Evolutionary conservation across 805 yeast species (phyloP), one percentile per base, ranked within the genome.

Genomic region (Candida tallmaniae): DNA sequence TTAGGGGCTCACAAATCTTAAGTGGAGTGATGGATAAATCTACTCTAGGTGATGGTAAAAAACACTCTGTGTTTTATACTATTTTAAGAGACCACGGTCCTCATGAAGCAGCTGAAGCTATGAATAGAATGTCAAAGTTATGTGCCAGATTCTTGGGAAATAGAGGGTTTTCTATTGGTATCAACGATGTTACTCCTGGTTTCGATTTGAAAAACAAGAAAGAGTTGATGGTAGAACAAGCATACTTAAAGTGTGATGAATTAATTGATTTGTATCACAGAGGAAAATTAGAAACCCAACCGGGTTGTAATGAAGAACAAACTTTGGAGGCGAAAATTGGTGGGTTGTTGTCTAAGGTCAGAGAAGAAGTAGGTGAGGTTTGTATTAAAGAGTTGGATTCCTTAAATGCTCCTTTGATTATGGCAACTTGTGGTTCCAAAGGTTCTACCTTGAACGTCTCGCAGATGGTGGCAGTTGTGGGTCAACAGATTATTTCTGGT

Each of bases 391-490:
- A 93, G 61, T 69, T 93, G 39, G 96, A 85, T 46, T 76, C 82
- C 34, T 75, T 87, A 32, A 93, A 93, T 56, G 96, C 98, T 16
- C 98, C 98, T 26, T 74, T 93, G 52, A 90, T 93, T 55, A 93
- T 93, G 99, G 97, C 99, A 9, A 86, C 96, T 2, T 93, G 97
- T 74, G 99, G 99, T 49, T 90, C 97, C 27, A 93, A 93, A 61
- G 99, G 99, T 62, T 93, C 97, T 25, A 88, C 96, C 0, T 74
- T 94, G 43, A 93, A 93, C 60, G 98, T 93, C 20, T 93, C 98
- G 10, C 99, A 93, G 69, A 93, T 93, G 99, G 97, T 93, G 73
- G 99, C 99, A 0, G 96, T 90, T 56, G 98, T 93, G 19, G 98
- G 98, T 36, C 99, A 93, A 67, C 99, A 93, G 64, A 93, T 93